Conservation (phyloP, 345 rosid species). For the Populus euphratica region DNA sequence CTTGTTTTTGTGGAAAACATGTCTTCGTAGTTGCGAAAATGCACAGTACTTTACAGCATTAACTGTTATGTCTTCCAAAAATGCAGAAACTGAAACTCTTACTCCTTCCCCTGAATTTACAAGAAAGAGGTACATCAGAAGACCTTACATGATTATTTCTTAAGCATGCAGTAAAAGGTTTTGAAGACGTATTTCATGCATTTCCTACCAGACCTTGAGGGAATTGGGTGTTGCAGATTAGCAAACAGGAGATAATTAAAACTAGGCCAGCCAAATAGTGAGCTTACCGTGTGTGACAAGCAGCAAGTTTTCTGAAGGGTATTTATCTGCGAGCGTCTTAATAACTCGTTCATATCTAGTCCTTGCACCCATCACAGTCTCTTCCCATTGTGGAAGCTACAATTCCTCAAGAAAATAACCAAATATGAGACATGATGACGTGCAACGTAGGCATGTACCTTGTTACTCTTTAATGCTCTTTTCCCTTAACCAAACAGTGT, state of each 20-base stretch:
- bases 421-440: neutral
- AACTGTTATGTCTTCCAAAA: constrained; percentile 44
- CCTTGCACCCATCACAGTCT: constrained; percentile 40
- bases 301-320: constrained; percentile 74
- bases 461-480: no score
- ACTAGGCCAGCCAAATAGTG: neutral
- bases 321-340: constrained; percentile 60
- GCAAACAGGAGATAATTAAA: neutral
- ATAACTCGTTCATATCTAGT: constrained; percentile 53
- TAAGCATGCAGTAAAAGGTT: neutral
- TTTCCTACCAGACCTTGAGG: neutral
- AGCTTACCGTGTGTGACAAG: constrained; percentile 78
- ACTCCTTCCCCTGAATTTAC: constrained; percentile 75
- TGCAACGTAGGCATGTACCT: neutral
- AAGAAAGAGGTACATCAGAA: neutral
- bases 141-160: neutral
- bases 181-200: neutral
- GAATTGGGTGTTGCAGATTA: no score
- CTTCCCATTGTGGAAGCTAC: constrained; percentile 80
- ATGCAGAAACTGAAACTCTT: constrained; percentile 62
- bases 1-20: constrained; percentile 21
- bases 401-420: constrained; percentile 6
- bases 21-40: constrained; percentile 55
- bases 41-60: constrained; percentile 73
- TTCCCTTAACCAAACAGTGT: neutral